Conservation (phyloP, 2,329 filamentous ascomycete genomes). For the Domatiomyces globalis region DNA sequence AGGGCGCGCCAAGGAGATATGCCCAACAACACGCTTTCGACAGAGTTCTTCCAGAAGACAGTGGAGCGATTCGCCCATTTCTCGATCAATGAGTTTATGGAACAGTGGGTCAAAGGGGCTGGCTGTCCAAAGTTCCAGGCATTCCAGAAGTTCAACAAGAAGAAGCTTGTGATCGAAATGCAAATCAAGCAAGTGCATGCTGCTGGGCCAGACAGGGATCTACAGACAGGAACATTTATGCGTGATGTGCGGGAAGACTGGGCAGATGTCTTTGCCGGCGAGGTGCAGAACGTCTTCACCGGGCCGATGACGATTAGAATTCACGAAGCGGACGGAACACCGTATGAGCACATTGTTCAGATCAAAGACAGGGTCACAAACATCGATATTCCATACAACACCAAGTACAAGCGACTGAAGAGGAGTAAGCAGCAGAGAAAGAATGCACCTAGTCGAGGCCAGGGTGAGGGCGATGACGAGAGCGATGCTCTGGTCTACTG, state of each 20-base stretch:
- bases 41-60: conserved; percentile 61
- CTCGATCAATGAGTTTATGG: conserved; percentile 79
- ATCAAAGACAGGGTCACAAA: conserved; percentile 75
- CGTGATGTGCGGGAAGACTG: conserved; percentile 70
- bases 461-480: conserved; percentile 51
- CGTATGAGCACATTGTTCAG: conserved; percentile 94
- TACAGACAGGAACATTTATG: conserved; percentile 65
- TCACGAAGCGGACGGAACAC: conserved; percentile 93
- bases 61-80: conserved; percentile 83
- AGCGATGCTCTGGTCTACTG: conserved; percentile 81
- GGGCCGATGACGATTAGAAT: conserved; percentile 97
- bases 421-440: conserved; percentile 72
- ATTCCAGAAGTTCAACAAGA: conserved; percentile 90
- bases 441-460: conserved; percentile 43
- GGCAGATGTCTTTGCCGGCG: conserved; percentile 52
- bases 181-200: conserved; percentile 65
- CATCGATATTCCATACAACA: conserved; percentile 95
- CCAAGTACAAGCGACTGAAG: conserved; percentile 96
- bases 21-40: conserved; percentile 53
- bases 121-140: conserved; percentile 82
- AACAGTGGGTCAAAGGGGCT: conserved; percentile 78
- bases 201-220: conserved; percentile 40
- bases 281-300: conserved; percentile 68
- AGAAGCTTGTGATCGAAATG: conserved; percentile 87
- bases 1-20: conserved; percentile 74